Evolutionary conservation across 352 stramenopile genomes (phyloP).

Genomic region (Pythium folliculosum): DNA sequence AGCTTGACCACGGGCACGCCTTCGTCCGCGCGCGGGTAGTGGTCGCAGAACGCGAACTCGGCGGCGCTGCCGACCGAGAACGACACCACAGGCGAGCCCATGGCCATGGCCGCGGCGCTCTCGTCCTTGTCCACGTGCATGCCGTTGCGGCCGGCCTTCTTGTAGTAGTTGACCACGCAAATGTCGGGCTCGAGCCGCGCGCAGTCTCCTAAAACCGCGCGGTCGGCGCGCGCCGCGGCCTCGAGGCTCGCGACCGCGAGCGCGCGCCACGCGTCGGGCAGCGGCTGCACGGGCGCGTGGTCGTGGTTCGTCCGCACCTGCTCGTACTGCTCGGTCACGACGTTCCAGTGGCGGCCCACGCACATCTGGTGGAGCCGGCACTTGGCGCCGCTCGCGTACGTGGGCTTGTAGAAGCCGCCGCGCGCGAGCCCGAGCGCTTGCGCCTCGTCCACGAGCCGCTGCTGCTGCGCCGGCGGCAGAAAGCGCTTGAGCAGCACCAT

Average conservation of each 20-base stretch:
- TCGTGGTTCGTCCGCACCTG: constrained; percentile 57
- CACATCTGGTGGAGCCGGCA: constrained; percentile 79
- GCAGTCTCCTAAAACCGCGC: constrained; percentile 51
- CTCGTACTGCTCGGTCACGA: constrained; percentile 71
- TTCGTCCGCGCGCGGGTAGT: constrained; percentile 49
- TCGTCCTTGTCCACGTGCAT: constrained; percentile 82
- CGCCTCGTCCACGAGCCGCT: constrained; percentile 57
- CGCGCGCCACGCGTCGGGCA: constrained; percentile 39
- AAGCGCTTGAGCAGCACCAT: constrained; percentile 69
- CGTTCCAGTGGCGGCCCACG: constrained; percentile 69
- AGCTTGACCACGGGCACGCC: constrained; percentile 63
- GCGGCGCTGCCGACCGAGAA: constrained; percentile 68
- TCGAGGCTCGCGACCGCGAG: constrained; percentile 44
- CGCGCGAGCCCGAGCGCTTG: constrained; percentile 40
- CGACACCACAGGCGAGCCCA: constrained; percentile 68
- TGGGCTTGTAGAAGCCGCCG: constrained; percentile 68
- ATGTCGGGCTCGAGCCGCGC: constrained; percentile 51
- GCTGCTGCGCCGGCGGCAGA: constrained; percentile 49
- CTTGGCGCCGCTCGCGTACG: constrained; percentile 70
- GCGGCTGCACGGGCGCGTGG: constrained; percentile 32
- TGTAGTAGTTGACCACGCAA: constrained; percentile 80
- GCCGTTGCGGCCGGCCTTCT: constrained; percentile 68
- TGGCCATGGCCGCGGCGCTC: constrained; percentile 51
- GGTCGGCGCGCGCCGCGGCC: constrained; percentile 38
- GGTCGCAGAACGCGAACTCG: constrained; percentile 70